These are phyloP conservation scores for Epithele typhae DNA, from an alignment of 768 basidiomycete species.

Conservation along the genomic window DNA sequence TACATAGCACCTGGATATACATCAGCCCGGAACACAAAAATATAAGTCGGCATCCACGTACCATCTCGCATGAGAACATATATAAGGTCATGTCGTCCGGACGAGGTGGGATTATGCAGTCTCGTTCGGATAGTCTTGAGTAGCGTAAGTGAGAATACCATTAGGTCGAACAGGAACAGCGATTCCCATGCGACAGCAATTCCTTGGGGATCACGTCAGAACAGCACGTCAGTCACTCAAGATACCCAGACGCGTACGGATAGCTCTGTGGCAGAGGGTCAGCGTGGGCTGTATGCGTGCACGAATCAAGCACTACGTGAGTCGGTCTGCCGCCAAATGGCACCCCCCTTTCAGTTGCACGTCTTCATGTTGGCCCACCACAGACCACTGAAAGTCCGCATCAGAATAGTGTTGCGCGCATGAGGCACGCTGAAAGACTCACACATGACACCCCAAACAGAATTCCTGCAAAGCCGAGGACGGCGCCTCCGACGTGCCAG, in stretches of 20 bases:
- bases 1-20: constrained; percentile 43
- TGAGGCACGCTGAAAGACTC: constrained; percentile 17
- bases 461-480: constrained; percentile 30
- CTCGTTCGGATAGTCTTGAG: constrained; percentile 36
- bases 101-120: constrained; percentile 21
- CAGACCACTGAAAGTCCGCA: constrained; percentile 34
- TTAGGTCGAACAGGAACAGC: constrained; percentile 43
- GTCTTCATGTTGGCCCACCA: constrained; percentile 32
- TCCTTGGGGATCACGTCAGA: too few relatives aligned
- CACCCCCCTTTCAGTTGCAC: constrained; percentile 20
- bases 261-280: too few relatives aligned
- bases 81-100: constrained; percentile 29
- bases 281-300: too few relatives aligned
- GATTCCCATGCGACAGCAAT: constrained; percentile 44
- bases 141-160: constrained; percentile 46
- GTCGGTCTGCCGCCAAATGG: constrained; percentile 10
- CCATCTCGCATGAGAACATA: constrained; percentile 47
- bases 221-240: too few relatives aligned
- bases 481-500: constrained; percentile 30
- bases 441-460: constrained; percentile 34
- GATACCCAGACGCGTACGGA: too few relatives aligned
- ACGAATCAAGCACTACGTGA: constrained; percentile 28
- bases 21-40: not conserved
- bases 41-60: constrained; percentile 21
- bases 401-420: too few relatives aligned